Evolutionary conservation across 176 grass and related monocot genomes (phyloP).

Genomic region (Eragrostis nindensis): DNA sequence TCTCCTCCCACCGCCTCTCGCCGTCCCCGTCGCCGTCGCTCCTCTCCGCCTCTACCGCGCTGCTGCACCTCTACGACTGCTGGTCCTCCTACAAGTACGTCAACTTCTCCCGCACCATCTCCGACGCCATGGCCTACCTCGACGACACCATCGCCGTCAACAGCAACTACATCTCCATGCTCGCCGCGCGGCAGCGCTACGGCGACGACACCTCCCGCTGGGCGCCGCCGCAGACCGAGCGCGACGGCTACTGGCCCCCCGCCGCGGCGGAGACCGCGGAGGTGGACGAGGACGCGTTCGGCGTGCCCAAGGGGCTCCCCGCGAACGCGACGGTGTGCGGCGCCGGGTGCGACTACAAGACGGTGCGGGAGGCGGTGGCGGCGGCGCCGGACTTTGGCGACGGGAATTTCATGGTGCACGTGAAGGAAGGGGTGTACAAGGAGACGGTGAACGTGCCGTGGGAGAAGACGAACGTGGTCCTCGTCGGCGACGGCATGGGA

Average conservation of each 20-base stretch:
- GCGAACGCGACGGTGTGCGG: constrained; percentile 54
- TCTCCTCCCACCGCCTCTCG: constrained; percentile 65
- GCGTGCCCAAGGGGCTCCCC: constrained; percentile 46
- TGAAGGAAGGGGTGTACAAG: constrained; percentile 80
- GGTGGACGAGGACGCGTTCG: constrained; percentile 32
- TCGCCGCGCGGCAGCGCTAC: constrained; percentile 73
- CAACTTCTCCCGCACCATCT: constrained; percentile 64
- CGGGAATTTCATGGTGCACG: constrained; percentile 59
- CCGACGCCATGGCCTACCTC: constrained; percentile 87
- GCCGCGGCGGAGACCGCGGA: not conserved
- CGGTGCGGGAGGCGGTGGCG: constrained; percentile 65
- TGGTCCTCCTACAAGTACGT: constrained; percentile 96
- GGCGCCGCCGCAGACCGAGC: constrained; percentile 83
- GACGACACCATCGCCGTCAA: constrained; percentile 53
- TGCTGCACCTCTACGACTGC: constrained; percentile 95
- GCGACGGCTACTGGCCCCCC: constrained; percentile 86
- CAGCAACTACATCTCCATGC: constrained; percentile 80
- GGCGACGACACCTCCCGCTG: constrained; percentile 63
- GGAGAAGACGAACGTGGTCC: constrained; percentile 82
- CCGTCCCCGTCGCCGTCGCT: constrained; percentile 48
- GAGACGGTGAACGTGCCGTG: constrained; percentile 76
- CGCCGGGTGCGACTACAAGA: constrained; percentile 40
- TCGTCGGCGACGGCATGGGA: constrained; percentile 85
- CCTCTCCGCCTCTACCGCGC: constrained; percentile 60
- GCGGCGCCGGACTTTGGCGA: constrained; percentile 55